A percentile compares a stretch with the other conserved stretches of the same genome.
phyloP scores from a whole-genome alignment of 305 asterid genomes.

The Lippia alba region DNA sequence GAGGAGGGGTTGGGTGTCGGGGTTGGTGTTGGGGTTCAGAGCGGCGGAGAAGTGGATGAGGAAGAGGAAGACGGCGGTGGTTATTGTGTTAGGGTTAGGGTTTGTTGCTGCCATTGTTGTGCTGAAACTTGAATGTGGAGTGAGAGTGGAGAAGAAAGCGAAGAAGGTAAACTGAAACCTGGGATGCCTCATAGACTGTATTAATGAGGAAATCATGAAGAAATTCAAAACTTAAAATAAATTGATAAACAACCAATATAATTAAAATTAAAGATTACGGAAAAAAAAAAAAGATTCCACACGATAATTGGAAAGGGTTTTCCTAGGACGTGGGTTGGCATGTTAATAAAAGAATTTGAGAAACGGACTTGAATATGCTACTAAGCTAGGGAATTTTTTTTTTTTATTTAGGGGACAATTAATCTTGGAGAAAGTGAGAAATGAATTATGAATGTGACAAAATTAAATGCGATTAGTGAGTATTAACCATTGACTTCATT shows the following conservation, averaged over 20 bases:
- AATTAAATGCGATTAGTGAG: neutral
- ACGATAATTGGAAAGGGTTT: no score
- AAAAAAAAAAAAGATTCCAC: no score
- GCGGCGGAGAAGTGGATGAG: conserved; percentile 30
- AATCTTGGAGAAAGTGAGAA: neutral
- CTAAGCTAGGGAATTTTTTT: no score
- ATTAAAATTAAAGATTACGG: no score
- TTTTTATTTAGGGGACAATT: neutral
- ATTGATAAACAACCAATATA: no score
- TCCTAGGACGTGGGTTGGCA: no score
- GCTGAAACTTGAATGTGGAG: conserved; percentile 11
- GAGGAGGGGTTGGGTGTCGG: conserved; percentile 54
- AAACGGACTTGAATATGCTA: no score
- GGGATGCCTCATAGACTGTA: conserved; percentile 15
- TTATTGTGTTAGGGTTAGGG: conserved; percentile 20
- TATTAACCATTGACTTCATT: conserved; percentile 3
- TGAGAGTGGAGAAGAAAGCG: neutral
- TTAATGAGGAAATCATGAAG: conserved; percentile 5
- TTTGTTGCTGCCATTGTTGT: conserved; percentile 40
- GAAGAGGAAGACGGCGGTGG: conserved; percentile 37
- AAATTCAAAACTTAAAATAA: neutral
- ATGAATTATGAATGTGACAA: neutral
- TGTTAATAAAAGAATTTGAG: no score
- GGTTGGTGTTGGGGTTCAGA: conserved; percentile 29
- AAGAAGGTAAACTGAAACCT: neutral